Conservation (phyloP, 257 asterid species). For the Fraxinus excelsior region DNA sequence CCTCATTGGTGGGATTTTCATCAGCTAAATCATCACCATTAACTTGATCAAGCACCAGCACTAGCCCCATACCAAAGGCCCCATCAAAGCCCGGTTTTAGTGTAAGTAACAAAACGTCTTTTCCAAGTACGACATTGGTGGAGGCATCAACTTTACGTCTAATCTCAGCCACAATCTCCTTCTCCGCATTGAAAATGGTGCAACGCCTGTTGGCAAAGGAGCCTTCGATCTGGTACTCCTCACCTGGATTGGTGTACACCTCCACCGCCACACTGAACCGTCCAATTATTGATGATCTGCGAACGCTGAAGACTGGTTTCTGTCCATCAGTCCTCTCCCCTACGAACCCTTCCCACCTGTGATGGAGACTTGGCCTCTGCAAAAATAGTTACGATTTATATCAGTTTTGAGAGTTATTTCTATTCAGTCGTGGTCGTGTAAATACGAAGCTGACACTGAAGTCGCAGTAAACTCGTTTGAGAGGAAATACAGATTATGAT, state of each 20-base stretch:
- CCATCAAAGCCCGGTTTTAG: slow-evolving; percentile 58
- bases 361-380: slow-evolving; percentile 81
- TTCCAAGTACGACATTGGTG: slow-evolving; percentile 62
- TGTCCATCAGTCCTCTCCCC: slow-evolving; percentile 62
- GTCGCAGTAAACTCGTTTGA: too few species aligned
- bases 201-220: slow-evolving; percentile 61
- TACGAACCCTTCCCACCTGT: slow-evolving; percentile 71
- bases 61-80: slow-evolving; percentile 77
- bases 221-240: slow-evolving; percentile 68
- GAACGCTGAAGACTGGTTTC: slow-evolving; percentile 57
- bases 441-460: too few species aligned
- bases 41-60: slow-evolving; percentile 70
- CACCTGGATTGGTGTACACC: slow-evolving; percentile 40
- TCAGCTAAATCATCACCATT: slow-evolving; percentile 35
- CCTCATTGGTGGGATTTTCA: slow-evolving; percentile 19
- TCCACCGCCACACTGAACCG: slow-evolving; percentile 55
- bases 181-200: slow-evolving; percentile 37
- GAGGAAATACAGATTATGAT: too few species aligned
- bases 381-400: too few species aligned
- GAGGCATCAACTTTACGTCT: slow-evolving; percentile 63
- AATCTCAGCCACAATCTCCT: slow-evolving; percentile 62
- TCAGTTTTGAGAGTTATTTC: neutral
- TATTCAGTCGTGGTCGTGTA: too few species aligned
- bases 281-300: slow-evolving; percentile 65
- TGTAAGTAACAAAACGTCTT: slow-evolving; percentile 55